Percentiles rank a stretch among this genome's conserved stretches.
These are phyloP conservation scores for Coffea eugenioides DNA, from an alignment of 257 asterid species.

Conservation along the genomic window DNA sequence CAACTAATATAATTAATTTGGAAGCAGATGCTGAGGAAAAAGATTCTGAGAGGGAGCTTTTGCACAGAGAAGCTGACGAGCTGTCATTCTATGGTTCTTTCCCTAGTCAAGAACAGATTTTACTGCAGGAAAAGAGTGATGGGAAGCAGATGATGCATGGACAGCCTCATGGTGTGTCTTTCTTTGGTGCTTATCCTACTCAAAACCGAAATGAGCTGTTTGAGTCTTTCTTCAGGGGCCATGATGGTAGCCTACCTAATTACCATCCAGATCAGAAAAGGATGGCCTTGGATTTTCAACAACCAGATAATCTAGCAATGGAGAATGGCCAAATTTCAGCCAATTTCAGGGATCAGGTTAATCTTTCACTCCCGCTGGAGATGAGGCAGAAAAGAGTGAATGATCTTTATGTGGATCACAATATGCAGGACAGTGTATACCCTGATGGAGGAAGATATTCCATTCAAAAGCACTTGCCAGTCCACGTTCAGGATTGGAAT, in stretches of 20 bases:
- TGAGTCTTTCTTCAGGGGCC: constrained; percentile 59
- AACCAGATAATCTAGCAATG: constrained; percentile 42
- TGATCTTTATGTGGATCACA: constrained; percentile 53
- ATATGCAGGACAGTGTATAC: constrained; percentile 44
- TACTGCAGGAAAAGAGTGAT: constrained; percentile 41
- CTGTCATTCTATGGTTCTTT: constrained; percentile 50
- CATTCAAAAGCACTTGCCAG: constrained; percentile 45
- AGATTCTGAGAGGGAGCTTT: constrained; percentile 41
- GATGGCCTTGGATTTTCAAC: constrained; percentile 49
- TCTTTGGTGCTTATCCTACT: constrained; percentile 48
- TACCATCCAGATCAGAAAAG: constrained; percentile 58
- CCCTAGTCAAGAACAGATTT: constrained; percentile 52
- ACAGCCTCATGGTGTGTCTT: constrained; percentile 43
- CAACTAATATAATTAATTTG: constrained; percentile 39
- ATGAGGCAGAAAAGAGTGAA: constrained; percentile 59
- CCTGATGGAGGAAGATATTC: constrained; percentile 49
- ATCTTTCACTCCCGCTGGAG: constrained; percentile 48
- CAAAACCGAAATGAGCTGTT: constrained; percentile 59
- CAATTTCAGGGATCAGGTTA: constrained; percentile 52
- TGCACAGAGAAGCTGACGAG: constrained; percentile 46
- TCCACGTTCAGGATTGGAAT: constrained; percentile 53
- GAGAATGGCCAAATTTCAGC: constrained; percentile 55
- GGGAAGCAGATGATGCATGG: constrained; percentile 50
- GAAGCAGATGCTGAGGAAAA: constrained; percentile 41
- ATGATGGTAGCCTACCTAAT: constrained; percentile 37